These are phyloP conservation scores for Bombardia bombarda DNA, from an alignment of 495 filamentous ascomycete genomes.

Conservation along the genomic window DNA sequence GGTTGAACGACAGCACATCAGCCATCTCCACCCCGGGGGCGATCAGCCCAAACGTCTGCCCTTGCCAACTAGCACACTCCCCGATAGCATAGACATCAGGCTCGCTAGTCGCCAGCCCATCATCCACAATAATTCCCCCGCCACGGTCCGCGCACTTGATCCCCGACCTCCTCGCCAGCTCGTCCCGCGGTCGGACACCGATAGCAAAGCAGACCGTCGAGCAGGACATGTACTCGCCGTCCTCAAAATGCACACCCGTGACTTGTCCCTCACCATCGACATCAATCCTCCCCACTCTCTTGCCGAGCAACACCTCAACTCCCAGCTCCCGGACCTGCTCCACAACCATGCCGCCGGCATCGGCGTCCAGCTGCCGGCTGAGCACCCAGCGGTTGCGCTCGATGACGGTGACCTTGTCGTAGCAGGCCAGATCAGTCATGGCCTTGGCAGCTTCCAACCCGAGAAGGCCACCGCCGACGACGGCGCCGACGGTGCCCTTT, in stretches of 20 bases:
- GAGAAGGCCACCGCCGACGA: constrained; percentile 85
- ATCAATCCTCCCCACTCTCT: constrained; percentile 66
- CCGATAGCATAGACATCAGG: constrained; percentile 83
- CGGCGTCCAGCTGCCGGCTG: constrained; percentile 74
- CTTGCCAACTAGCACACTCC: constrained; percentile 92
- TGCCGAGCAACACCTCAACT: constrained; percentile 74
- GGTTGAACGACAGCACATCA: constrained; percentile 89
- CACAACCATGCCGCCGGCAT: constrained; percentile 77
- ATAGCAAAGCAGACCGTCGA: constrained; percentile 90
- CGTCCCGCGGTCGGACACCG: constrained; percentile 78
- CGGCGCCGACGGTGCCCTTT: constrained; percentile 63
- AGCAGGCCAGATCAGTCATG: constrained; percentile 82
- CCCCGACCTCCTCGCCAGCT: constrained; percentile 60
- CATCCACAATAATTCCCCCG: constrained; percentile 68
- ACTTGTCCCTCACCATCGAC: constrained; percentile 59
- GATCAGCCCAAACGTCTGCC: constrained; percentile 88
- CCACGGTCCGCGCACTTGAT: constrained; percentile 70
- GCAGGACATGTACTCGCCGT: constrained; percentile 76
- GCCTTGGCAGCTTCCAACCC: constrained; percentile 93
- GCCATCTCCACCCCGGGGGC: constrained; percentile 96
- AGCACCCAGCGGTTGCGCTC: constrained; percentile 89
- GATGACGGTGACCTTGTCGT: constrained; percentile 70
- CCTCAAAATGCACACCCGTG: constrained; percentile 71
- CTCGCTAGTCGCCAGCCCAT: constrained; percentile 62
- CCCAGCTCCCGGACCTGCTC: constrained; percentile 78